These are phyloP conservation scores for Aureobasidium sp. DNA, from an alignment of 2,329 filamentous ascomycete genomes.

Conservation along the genomic window DNA sequence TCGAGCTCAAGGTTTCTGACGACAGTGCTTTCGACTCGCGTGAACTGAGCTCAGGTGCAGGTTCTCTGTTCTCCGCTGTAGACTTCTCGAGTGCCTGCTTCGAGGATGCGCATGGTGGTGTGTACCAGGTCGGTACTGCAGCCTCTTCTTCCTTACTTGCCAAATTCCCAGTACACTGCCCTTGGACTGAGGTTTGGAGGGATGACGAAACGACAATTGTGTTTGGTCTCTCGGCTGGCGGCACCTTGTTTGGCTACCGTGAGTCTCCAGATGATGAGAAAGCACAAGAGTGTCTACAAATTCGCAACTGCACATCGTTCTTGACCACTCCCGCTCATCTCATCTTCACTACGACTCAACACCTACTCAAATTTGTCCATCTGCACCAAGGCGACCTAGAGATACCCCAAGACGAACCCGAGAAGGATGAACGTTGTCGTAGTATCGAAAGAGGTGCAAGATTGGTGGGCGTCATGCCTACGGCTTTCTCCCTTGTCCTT, in stretches of 20 bases:
- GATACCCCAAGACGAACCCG: conserved; percentile 78
- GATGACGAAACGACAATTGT: conserved; percentile 33
- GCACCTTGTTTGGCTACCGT: conserved; percentile 59
- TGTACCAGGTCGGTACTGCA: not conserved
- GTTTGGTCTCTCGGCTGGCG: conserved; percentile 64
- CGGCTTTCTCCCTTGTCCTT: conserved; percentile 73
- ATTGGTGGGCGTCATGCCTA: conserved; percentile 82
- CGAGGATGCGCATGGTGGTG: conserved; percentile 17
- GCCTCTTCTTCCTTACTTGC: conserved; percentile 1
- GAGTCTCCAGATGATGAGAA: conserved; percentile 16
- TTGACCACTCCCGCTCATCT: conserved; percentile 72
- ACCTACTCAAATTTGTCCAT: conserved; percentile 91
- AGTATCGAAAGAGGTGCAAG: conserved; percentile 84
- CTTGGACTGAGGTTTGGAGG: conserved; percentile 26
- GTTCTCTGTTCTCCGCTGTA: conserved; percentile 4
- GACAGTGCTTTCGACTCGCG: not conserved
- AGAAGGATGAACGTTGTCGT: conserved; percentile 84
- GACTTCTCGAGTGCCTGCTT: conserved; percentile 20
- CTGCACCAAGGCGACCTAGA: conserved; percentile 62
- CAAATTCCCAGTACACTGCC: conserved; percentile 20
- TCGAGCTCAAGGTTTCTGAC: conserved; percentile 1
- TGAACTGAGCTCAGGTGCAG: not conserved
- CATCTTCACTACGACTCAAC: conserved; percentile 85
- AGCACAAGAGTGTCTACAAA: conserved; percentile 57
- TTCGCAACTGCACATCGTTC: conserved; percentile 89